Conservation (phyloP, 768 basidiomycete species). For the Mycena capillaripes region DNA sequence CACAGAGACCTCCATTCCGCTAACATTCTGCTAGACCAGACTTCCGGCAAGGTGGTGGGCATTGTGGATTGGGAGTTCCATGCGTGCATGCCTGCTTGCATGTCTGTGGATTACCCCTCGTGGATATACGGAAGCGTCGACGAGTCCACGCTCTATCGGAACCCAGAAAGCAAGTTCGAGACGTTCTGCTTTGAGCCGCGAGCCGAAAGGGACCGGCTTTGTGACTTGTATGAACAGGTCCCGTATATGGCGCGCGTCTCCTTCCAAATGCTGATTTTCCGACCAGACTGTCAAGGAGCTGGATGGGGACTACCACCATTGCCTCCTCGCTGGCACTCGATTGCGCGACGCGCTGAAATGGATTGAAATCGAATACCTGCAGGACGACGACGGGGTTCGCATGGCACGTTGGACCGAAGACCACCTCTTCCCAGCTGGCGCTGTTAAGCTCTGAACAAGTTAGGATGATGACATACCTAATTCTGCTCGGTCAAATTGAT, state of each 20-base stretch:
- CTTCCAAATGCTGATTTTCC: not conserved
- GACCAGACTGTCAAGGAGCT: slow-evolving; percentile 15
- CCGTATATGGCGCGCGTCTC: too few species aligned
- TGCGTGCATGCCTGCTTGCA: slow-evolving; percentile 14
- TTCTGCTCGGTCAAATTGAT: too few species aligned
- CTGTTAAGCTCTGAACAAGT: too few species aligned
- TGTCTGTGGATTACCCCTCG: slow-evolving; percentile 7
- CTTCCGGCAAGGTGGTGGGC: slow-evolving; percentile 12
- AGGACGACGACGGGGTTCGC: not conserved
- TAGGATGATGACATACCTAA: too few species aligned
- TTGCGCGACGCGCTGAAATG: slow-evolving; percentile 22
- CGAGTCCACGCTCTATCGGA: not conserved
- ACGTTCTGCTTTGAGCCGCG: not conserved
- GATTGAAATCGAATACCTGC: not conserved
- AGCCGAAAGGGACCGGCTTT: slow-evolving; percentile 3
- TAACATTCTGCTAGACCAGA: slow-evolving; percentile 13
- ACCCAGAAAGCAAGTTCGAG: not conserved
- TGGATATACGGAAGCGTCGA: slow-evolving; percentile 8
- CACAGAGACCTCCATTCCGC: not conserved
- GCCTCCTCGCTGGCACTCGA: slow-evolving; percentile 14
- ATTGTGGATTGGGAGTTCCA: slow-evolving; percentile 25
- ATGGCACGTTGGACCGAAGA: slow-evolving; percentile 15
- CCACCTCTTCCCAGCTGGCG: not conserved
- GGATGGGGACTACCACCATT: slow-evolving; percentile 15
- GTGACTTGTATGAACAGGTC: slow-evolving; percentile 17